Base-by-base conservation (phyloP, 2,329 filamentous ascomycete species). In the Hypomyces perniciosus region DNA sequence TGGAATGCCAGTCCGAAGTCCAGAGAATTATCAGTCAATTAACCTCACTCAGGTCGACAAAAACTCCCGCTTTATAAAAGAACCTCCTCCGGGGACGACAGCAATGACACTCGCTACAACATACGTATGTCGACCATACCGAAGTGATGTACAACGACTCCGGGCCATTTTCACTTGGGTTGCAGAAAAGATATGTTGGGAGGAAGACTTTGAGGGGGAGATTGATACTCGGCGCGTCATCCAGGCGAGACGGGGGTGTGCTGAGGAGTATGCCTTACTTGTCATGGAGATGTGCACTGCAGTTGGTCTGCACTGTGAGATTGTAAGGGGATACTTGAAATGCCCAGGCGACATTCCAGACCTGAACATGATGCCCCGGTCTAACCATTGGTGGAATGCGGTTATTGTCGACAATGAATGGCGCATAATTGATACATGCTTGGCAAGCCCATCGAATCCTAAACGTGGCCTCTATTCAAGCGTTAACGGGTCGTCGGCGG, bases 331-430 rank as follows among this genome's bases (percentile, higher is more conserved):
- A 1, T 97, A 93, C 63, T 80, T 99, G 50, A 99, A 99, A 67
- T 78, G 81, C 1, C 93, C 93, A 0, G 92, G 92, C 1, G 93
- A 97, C 61, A 73, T 85, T 6, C 75, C 86, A 1, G 91, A 97
- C 60, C 75, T 90, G 40, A 88, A 87, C 55, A 85, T 86, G 52
- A 82, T 92, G 66, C 88, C 89, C n/a, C 83, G 85, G 30, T 80
- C 92, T 0, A 99, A 99, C 62, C 93, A 99, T 70, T 97, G 88
- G 84, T 99, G 93, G 93, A 99, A 99, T 60, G 85, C 90, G 1
- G 89, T 97, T 13, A 73, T 96, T 34, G 84, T 96, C 7, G 93
- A 99, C 66, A 86, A 88, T 26, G 90, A 96, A 69, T 99, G 93
- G 93, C 86, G 93, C 46, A 87, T 97, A 57, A 89, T 99, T 73